Evolutionary conservation across 208 protist species (phyloP).

Genomic region (Crithidia bombi): DNA sequence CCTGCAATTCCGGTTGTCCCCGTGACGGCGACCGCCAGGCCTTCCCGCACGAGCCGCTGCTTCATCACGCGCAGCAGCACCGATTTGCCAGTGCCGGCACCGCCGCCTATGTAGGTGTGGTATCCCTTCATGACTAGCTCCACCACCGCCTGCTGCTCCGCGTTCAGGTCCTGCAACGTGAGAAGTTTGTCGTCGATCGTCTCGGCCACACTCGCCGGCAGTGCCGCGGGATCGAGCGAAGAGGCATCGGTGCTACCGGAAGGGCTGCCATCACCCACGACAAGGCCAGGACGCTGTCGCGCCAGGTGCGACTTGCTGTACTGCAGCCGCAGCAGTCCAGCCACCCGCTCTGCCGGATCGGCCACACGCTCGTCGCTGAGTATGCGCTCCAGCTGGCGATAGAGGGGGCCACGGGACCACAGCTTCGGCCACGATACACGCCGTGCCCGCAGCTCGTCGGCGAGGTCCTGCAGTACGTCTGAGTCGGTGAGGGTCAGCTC

Average conservation of each 20-base stretch:
- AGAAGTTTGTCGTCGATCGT: slow-evolving; percentile 50
- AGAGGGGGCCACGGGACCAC: slow-evolving; percentile 61
- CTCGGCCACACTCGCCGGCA: not conserved
- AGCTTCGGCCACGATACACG: slow-evolving; percentile 63
- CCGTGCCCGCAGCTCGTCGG: slow-evolving; percentile 39
- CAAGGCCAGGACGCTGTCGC: slow-evolving; percentile 41
- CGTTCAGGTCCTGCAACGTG: slow-evolving; percentile 71
- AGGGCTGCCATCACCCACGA: slow-evolving; percentile 14
- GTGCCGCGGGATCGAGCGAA: not conserved
- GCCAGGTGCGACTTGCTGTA: slow-evolving; percentile 41
- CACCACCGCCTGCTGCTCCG: slow-evolving; percentile 81
- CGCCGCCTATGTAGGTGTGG: slow-evolving; percentile 89
- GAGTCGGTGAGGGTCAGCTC: slow-evolving; percentile 55
- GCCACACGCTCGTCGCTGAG: slow-evolving; percentile 34
- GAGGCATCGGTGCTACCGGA: not conserved
- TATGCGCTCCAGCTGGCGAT: slow-evolving; percentile 44
- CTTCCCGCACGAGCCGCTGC: slow-evolving; percentile 60
- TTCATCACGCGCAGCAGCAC: slow-evolving; percentile 84
- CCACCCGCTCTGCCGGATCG: slow-evolving; percentile 42
- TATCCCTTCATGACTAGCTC: slow-evolving; percentile 75
- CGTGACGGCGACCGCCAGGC: slow-evolving; percentile 78
- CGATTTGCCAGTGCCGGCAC: slow-evolving; percentile 90
- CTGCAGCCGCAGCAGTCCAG: slow-evolving; percentile 45
- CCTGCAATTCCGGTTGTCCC: slow-evolving; percentile 88
- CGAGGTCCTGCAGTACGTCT: slow-evolving; percentile 47